These are phyloP conservation scores for Viola odorata DNA, from an alignment of 345 rosid genomes.

Conservation along the genomic window DNA sequence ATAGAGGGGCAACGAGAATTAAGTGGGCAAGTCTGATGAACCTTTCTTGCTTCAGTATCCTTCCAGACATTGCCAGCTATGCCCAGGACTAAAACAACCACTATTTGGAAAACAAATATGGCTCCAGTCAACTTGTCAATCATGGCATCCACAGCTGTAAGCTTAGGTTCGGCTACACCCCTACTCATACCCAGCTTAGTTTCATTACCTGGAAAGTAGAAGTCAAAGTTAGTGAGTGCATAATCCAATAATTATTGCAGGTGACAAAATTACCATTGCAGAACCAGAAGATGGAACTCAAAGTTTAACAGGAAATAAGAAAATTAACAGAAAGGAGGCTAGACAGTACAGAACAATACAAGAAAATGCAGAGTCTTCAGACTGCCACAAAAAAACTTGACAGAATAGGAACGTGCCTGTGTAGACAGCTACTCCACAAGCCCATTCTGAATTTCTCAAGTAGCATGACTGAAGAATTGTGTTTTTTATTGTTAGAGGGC, in stretches of 20 bases:
- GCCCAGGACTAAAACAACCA: slow-evolving; percentile 89
- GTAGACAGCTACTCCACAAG: slow-evolving; percentile 95
- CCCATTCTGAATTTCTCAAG: slow-evolving; percentile 98
- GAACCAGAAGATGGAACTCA: no score
- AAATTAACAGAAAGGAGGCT: no score
- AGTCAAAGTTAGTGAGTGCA: neutral
- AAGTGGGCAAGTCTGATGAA: slow-evolving; percentile 15
- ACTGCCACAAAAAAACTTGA: no score
- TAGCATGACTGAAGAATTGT: slow-evolving; percentile 96
- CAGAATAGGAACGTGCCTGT: slow-evolving; percentile 55
- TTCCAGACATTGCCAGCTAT: slow-evolving; percentile 98
- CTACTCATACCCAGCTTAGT: slow-evolving; percentile 98
- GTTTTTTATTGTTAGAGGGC: slow-evolving; percentile 88
- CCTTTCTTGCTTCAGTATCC: slow-evolving; percentile 97
- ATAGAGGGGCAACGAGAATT: no score
- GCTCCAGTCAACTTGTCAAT: slow-evolving; percentile 99
- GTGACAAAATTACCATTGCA: slow-evolving; percentile 8
- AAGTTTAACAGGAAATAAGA: no score
- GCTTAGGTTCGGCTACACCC: slow-evolving; percentile 97
- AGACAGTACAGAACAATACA: no score
- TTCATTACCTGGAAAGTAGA: slow-evolving; percentile 60
- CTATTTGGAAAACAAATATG: slow-evolving; percentile 94
- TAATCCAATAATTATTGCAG: slow-evolving; percentile 4
- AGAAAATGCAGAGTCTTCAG: no score
- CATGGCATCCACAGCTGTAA: slow-evolving; percentile 99